Base-by-base conservation (phyloP, 2,329 filamentous ascomycete species). In the Trichoderma endophyticum region DNA sequence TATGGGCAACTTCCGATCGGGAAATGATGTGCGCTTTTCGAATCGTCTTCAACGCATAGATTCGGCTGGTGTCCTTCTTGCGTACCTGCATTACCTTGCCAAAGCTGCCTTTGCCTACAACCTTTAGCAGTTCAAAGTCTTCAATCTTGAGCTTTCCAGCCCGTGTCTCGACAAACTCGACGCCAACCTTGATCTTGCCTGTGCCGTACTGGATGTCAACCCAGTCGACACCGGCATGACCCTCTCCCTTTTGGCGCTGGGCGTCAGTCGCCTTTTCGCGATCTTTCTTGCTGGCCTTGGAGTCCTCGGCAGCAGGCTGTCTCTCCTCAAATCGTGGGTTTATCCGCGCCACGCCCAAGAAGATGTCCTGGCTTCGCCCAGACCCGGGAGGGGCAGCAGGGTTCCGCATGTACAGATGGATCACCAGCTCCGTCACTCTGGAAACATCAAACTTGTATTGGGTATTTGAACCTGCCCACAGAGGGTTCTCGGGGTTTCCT, bases 401-500 rank as follows among this genome's bases (percentile, higher is more conserved):
- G 80, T 99, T 98, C 76, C 96, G 92, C 80, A 99, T 91, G 82
- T 98, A 99, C 56, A 99, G 86, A 76, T 97, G 95, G 30, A 98
- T 91, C 73, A 91, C 93, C 73, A 99, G 86, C 77, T 98, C 95
- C 1, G 95, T 97, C 67, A 94, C 92, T 78, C 96, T 89, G 71
- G 96, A 98, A 73, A 99, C 96, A 86, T 99, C 96, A 82, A 99
- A 99, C 84, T 99, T 99, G 88, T 98, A 99, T 79, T 97, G 94
- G n/a, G 96, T 99, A 82, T 95, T 98, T 80, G 95, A 94, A 74
- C 96, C 96, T 4, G 95, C 95, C 94, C 96, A 99, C 0, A 98
- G 86, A 0, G 96, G 96, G 81, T 97, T 97, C 82, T 98, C 94
- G 11, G 96, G 95, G 61, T 90, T 95, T 72, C 96, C 96, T 65